phyloP scores from a whole-genome alignment of 2,329 filamentous ascomycete genomes.

The Ophiobolus disseminans region DNA sequence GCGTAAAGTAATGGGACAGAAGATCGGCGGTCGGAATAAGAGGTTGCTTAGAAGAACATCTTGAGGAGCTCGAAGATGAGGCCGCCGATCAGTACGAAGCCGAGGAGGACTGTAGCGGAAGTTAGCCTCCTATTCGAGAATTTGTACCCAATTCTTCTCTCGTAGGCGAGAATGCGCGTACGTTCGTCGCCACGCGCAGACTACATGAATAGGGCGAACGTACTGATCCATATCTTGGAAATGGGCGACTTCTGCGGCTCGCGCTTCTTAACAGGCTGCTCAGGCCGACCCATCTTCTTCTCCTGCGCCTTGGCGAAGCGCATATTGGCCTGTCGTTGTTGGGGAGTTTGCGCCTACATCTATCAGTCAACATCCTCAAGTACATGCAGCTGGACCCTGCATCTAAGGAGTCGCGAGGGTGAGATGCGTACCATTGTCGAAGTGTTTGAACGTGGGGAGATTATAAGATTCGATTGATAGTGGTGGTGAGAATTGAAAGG shows the following conservation, averaged over 20 bases:
- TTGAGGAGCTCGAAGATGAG: slow-evolving; percentile 64
- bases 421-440: slow-evolving; percentile 22
- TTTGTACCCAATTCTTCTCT: not conserved
- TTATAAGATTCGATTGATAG: not conserved
- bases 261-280: slow-evolving; percentile 57
- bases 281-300: slow-evolving; percentile 73
- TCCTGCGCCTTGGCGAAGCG: slow-evolving; percentile 79
- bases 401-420: not conserved
- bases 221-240: slow-evolving; percentile 66
- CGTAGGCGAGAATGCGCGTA: not conserved
- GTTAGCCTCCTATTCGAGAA: no score
- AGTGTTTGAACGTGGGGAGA: not conserved
- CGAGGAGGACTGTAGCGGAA: slow-evolving; percentile 59
- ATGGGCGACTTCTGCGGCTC: slow-evolving; percentile 61
- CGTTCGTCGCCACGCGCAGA: no score
- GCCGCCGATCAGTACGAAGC: slow-evolving; percentile 69
- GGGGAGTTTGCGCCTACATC: slow-evolving; percentile 78
- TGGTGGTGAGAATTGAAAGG: not conserved
- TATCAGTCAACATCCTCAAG: not conserved
- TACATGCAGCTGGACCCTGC: slow-evolving; percentile 1
- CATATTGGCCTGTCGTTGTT: slow-evolving; percentile 81
- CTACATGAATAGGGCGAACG: slow-evolving; percentile 42
- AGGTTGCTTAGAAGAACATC: slow-evolving; percentile 51
- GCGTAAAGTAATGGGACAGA: no score
- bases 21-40: no score